phyloP scores from a whole-genome alignment of 371 early-diverging fungal genomes.

The Conidiobolus incongruus region DNA sequence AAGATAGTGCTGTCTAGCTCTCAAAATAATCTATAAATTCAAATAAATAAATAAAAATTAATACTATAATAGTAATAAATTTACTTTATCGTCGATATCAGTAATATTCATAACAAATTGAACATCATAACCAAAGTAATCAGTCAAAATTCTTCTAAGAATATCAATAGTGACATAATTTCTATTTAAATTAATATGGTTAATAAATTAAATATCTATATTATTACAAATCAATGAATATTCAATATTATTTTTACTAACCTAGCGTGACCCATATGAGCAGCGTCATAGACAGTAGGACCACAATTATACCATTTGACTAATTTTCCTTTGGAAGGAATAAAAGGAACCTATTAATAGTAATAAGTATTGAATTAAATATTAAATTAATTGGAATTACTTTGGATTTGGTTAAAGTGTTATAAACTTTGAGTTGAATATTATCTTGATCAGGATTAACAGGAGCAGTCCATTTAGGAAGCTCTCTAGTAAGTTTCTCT shows the following conservation, averaged over 20 bases:
- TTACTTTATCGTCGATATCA: conserved; percentile 97
- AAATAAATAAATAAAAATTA: no score
- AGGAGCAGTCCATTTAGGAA: no score
- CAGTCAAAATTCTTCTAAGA: conserved; percentile 82
- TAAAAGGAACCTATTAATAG: conserved; percentile 48
- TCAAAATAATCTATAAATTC: conserved; percentile 56
- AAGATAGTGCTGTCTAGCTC: conserved; percentile 72
- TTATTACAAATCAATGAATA: background rate
- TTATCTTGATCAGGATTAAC: no score
- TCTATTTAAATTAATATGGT: conserved; percentile 15
- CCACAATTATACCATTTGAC: conserved; percentile 98
- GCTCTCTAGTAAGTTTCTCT: no score
- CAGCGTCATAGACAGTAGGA: conserved; percentile 97
- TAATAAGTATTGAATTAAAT: background rate
- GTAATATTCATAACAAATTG: conserved; percentile 97
- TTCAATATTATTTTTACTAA: conserved; percentile 1
- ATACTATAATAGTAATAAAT: no score
- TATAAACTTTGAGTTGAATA: conserved; percentile 46
- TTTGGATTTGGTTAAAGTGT: conserved; percentile 55
- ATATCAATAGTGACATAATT: conserved; percentile 93
- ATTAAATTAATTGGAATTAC: conserved; percentile 8
- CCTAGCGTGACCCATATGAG: conserved; percentile 97
- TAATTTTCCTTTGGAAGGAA: conserved; percentile 50
- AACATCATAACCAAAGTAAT: conserved; percentile 94
- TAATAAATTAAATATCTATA: no score